These are phyloP conservation scores for Venturia carpophila DNA, from an alignment of 2,329 filamentous ascomycete species.

Conservation along the genomic window DNA sequence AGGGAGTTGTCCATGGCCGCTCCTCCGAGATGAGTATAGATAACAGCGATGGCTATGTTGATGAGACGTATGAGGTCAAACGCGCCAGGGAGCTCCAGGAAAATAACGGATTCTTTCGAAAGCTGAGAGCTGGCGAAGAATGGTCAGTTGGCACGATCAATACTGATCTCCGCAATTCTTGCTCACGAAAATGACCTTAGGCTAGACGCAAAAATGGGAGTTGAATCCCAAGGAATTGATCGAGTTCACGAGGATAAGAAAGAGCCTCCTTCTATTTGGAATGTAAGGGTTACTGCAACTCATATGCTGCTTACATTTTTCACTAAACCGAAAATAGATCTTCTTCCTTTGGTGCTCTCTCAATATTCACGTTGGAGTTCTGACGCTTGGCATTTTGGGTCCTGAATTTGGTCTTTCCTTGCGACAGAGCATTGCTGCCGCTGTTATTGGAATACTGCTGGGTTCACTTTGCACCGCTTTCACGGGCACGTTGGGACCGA, in stretches of 20 bases:
- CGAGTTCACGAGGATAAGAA: conserved; percentile 40
- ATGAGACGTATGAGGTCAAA: conserved; percentile 1
- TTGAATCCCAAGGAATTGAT: conserved; percentile 43
- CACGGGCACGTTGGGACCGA: conserved; percentile 37
- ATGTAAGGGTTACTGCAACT: conserved; percentile 20
- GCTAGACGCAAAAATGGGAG: conserved; percentile 39
- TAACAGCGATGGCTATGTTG: not conserved
- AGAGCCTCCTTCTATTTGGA: conserved; percentile 34
- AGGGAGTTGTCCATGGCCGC: not conserved
- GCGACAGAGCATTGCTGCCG: conserved; percentile 35
- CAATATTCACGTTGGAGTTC: conserved; percentile 34
- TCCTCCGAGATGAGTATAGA: not conserved
- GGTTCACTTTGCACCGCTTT: conserved; percentile 36
- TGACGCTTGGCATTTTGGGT: conserved; percentile 35
- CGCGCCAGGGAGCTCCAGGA: conserved; percentile 19
- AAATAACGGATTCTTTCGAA: conserved; percentile 26
- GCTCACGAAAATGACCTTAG: not conserved
- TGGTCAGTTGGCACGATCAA: not conserved
- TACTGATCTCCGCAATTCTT: not conserved
- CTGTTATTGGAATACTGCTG: conserved; percentile 35
- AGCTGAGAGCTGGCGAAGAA: conserved; percentile 33
- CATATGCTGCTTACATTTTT: not conserved
- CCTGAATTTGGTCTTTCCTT: conserved; percentile 42
- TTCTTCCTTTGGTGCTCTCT: conserved; percentile 40
- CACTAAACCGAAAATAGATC: conserved; percentile 22